phyloP scores from a whole-genome alignment of 2,329 filamentous ascomycete species.

The Paradendryphiella salina region DNA sequence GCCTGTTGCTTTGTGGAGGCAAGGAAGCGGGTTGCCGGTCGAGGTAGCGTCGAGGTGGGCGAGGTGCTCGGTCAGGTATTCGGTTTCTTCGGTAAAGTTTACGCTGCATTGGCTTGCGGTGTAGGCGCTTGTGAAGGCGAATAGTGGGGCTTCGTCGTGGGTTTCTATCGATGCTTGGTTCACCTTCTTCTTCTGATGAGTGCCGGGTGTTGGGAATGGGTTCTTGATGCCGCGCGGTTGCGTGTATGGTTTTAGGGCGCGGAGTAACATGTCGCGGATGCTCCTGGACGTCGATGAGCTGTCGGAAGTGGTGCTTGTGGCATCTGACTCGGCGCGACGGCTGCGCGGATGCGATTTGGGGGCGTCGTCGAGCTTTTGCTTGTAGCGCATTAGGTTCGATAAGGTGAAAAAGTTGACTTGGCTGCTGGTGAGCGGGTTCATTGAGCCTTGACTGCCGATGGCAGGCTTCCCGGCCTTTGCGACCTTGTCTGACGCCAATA shows the following conservation, averaged over 20 bases:
- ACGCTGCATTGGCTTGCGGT: conserved; percentile 18
- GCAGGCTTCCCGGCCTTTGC: background rate
- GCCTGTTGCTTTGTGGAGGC: conserved; percentile 33
- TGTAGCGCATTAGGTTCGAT: conserved; percentile 24
- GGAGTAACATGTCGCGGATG: conserved; percentile 29
- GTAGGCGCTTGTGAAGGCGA: conserved; percentile 25
- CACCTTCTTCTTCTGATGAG: conserved; percentile 10
- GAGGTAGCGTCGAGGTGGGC: conserved; percentile 15
- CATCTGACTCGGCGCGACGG: conserved; percentile 5
- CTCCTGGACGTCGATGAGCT: conserved; percentile 24
- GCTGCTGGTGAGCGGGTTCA: conserved; percentile 2
- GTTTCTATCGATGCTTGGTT: conserved; percentile 2
- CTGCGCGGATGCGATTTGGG: conserved; percentile 19
- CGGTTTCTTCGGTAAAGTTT: conserved; percentile 35
- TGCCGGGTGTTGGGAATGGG: conserved; percentile 13
- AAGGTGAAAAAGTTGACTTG: conserved; percentile 13
- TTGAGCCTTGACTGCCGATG: conserved; percentile 5
- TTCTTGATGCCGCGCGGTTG: conserved; percentile 19
- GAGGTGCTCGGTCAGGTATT: conserved; percentile 20
- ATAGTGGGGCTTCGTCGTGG: conserved; percentile 21
- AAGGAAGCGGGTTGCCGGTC: conserved; percentile 19
- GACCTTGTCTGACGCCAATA: background rate
- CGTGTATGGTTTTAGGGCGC: conserved; percentile 25
- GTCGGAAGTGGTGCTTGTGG: conserved; percentile 15
- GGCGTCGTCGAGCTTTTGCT: conserved; percentile 20